Base-by-base conservation (phyloP, 768 basidiomycete species). In the Lactifluus pinguis region DNA sequence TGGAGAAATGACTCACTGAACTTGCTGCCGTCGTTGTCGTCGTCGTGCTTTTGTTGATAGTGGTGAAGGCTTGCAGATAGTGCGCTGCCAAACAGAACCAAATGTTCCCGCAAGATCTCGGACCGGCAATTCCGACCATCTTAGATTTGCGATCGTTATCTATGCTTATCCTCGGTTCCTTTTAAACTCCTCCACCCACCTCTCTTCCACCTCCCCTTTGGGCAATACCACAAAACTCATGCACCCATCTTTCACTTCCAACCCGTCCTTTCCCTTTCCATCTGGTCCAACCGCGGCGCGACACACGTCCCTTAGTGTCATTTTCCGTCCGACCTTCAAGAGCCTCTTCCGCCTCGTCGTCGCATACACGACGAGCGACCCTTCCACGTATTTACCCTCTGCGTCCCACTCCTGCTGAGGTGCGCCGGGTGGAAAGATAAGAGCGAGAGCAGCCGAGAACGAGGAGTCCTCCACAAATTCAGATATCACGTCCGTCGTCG, bases 161-260 rank as follows among this genome's bases (percentile, higher is more conserved):
- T 9, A 34, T 34, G 32, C 25, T 25, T 25, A 34, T 6, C 32
- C 76, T 69, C 80, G 71, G 10, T 62, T 72, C 66, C 74, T 77
- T 76, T 98, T 98, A 79, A 83, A 95, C 55, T 90, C 87, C 25
- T 88, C 85, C 38, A 97, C 82, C 94, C 94, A 98, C 64, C 81
- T 82, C 70, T 80, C 78, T 72, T 98, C 93, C 54, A 78, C 81
- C 6, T 77, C 79, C 1, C 90, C 90, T 70, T 82, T 90, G 1
- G 87, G 89, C 58, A 95, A 69, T 13, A 91, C 85, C 9, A 82
- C 84, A 70, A 95, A 87, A 6, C 84, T 83, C 67, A 95, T 70
- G 67, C 87, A 92, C 4, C 88, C 87, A 65, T 91, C 89, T 66
- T 84, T 86, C 49, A 98, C 68, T 69, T 92, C 90, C 54, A 98